Evolutionary conservation across 768 basidiomycete species (phyloP).

Genomic region (Agaricus subrufescens): DNA sequence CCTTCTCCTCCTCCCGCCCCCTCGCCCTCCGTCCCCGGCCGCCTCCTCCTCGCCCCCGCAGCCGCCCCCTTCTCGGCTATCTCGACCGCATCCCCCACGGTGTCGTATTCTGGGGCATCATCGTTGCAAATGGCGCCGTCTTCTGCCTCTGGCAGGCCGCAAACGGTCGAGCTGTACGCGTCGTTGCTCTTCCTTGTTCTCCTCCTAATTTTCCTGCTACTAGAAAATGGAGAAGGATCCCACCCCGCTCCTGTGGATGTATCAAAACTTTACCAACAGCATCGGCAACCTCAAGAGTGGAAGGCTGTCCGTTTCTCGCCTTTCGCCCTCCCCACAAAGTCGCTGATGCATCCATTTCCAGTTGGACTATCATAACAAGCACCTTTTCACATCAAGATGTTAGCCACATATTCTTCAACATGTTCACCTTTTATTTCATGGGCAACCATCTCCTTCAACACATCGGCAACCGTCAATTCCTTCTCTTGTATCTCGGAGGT

Average conservation of each 20-base stretch:
- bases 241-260: conserved; percentile 41
- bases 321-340: neutral
- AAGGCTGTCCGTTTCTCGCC: conserved; percentile 47
- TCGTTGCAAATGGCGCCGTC: conserved; percentile 58
- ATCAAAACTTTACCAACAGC: conserved; percentile 58
- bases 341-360: conserved; percentile 20
- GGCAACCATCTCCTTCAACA: conserved; percentile 56
- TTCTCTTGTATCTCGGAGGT: conserved; percentile 74
- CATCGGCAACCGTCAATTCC: conserved; percentile 63
- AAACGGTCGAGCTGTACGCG: conserved; percentile 30
- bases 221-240: conserved; percentile 38
- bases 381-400: conserved; percentile 65
- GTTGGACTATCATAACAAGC: conserved; percentile 72
- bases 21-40: conserved; percentile 16
- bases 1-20: conserved; percentile 18
- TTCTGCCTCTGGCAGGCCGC: conserved; percentile 49
- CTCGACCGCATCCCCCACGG: conserved; percentile 52
- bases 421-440: conserved; percentile 77
- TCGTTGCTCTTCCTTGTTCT: neutral
- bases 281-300: conserved; percentile 58
- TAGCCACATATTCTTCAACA: conserved; percentile 70
- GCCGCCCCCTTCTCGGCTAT: conserved; percentile 24
- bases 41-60: conserved; percentile 3
- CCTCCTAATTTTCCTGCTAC: neutral
- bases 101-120: conserved; percentile 56